Evolutionary conservation across 768 basidiomycete species (phyloP).

Genomic region (Clitopilus passeckerianus): DNA sequence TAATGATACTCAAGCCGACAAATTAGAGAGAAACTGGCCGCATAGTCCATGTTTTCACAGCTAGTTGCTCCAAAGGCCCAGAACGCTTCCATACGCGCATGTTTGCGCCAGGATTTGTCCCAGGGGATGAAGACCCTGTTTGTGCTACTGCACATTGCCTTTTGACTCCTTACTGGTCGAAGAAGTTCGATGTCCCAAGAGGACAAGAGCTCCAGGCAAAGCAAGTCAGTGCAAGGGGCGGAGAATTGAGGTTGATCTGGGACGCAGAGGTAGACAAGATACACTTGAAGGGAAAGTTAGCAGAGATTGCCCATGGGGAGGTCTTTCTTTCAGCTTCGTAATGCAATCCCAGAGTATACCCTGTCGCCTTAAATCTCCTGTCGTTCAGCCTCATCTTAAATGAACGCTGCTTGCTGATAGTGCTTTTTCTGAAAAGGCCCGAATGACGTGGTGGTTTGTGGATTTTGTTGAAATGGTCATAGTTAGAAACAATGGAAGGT

Average conservation of each 20-base stretch:
- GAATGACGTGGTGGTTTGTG: no score
- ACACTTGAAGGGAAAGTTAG: constrained; percentile 29
- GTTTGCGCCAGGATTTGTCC: constrained; percentile 33
- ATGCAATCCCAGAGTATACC: no score
- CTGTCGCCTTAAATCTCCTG: neutral
- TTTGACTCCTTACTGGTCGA: constrained; percentile 44
- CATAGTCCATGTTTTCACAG: constrained; percentile 33
- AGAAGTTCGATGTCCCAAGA: constrained; percentile 24
- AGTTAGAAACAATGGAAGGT: no score
- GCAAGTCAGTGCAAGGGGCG: constrained; percentile 49
- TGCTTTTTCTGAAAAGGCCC: no score
- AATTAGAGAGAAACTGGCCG: constrained; percentile 28
- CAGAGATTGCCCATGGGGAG: constrained; percentile 28
- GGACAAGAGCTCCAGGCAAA: constrained; percentile 33
- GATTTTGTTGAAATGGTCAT: no score
- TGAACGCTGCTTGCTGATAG: no score
- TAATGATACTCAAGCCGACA: neutral
- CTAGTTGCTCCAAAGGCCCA: constrained; percentile 20
- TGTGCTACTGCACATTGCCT: constrained; percentile 52
- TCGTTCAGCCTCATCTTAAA: no score
- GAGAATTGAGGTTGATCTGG: constrained; percentile 35
- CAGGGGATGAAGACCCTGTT: constrained; percentile 41
- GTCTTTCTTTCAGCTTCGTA: constrained; percentile 6
- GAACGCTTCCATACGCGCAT: constrained; percentile 44
- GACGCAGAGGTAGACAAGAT: constrained; percentile 24